Conservation (phyloP, 2,329 filamentous ascomycete species). For the Diplocarpon mali region DNA sequence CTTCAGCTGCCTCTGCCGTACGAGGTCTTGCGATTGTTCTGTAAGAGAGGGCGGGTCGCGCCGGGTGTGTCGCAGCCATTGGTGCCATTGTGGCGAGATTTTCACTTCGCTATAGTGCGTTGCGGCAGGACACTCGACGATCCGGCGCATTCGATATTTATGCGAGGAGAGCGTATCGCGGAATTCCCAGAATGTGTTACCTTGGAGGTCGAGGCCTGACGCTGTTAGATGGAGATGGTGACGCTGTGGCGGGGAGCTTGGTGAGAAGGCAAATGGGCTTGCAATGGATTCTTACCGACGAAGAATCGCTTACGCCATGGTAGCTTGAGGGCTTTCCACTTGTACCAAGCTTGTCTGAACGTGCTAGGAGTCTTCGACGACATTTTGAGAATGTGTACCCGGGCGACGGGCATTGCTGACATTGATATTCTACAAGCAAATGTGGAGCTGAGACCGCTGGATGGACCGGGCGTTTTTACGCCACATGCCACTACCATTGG, state of each 20-base stretch:
- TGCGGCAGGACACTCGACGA: constrained; percentile 46
- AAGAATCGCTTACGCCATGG: constrained; percentile 55
- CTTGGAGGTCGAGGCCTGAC: constrained; percentile 50
- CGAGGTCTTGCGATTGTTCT: constrained; percentile 45
- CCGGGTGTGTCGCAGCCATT: constrained; percentile 55
- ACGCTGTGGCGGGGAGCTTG: neutral
- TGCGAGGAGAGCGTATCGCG: constrained; percentile 33
- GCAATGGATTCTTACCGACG: constrained; percentile 34
- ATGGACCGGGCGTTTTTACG: too few relatives aligned
- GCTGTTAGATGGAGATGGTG: neutral
- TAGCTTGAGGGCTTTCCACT: constrained; percentile 50
- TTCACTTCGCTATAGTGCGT: constrained; percentile 43
- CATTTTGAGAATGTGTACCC: constrained; percentile 12
- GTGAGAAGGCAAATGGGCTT: neutral
- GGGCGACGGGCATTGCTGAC: neutral
- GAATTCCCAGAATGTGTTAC: constrained; percentile 63
- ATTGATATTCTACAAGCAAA: too few relatives aligned
- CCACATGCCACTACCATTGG: too few relatives aligned
- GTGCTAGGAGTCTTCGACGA: constrained; percentile 14
- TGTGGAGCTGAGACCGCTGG: too few relatives aligned
- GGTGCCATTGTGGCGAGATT: constrained; percentile 54
- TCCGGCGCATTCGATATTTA: constrained; percentile 44
- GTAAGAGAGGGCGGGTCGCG: constrained; percentile 40
- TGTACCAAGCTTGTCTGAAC: constrained; percentile 36
- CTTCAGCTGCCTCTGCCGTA: constrained; percentile 42